phyloP scores from a whole-genome alignment of 2,329 filamentous ascomycete genomes.

The Clarireedia paspali region DNA sequence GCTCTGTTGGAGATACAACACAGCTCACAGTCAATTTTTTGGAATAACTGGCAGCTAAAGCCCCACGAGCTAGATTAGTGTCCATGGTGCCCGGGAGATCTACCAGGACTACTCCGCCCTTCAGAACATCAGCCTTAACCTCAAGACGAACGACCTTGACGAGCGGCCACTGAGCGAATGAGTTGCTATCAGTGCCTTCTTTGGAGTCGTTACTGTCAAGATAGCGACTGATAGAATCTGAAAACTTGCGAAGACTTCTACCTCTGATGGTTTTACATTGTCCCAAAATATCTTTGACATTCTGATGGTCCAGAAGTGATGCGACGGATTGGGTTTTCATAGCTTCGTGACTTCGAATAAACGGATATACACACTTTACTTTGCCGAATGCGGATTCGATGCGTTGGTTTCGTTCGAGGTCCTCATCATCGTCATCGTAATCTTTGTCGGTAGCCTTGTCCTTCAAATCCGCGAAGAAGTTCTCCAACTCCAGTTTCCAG shows the following conservation, averaged over 20 bases:
- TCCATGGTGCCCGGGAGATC: conserved; percentile 20
- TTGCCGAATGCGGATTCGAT: conserved; percentile 35
- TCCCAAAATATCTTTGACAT: conserved; percentile 13
- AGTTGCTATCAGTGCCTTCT: not conserved
- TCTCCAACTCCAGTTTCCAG: conserved; percentile 13
- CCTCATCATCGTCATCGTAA: conserved; percentile 25
- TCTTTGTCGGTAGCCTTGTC: not conserved
- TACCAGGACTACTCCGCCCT: conserved; percentile 15
- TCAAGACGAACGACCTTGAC: conserved; percentile 14
- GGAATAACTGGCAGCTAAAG: conserved; percentile 12
- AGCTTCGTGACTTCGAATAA: conserved; percentile 25
- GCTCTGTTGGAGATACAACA: conserved; percentile 10
- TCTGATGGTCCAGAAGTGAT: conserved; percentile 9
- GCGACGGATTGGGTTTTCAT: conserved; percentile 26
- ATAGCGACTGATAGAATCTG: conserved; percentile 30
- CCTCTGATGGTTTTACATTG: not conserved
- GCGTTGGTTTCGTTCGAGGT: conserved; percentile 14
- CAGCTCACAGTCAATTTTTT: conserved; percentile 15
- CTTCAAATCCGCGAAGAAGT: conserved; percentile 11
- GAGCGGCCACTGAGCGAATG: conserved; percentile 18
- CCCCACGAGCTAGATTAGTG: conserved; percentile 14
- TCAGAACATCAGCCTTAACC: conserved; percentile 10
- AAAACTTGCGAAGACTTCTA: conserved; percentile 22
- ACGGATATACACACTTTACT: conserved; percentile 37
- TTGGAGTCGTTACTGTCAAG: conserved; percentile 11